Base-by-base conservation (phyloP, 768 basidiomycete species). In the Boletus vinaceobasis region DNA sequence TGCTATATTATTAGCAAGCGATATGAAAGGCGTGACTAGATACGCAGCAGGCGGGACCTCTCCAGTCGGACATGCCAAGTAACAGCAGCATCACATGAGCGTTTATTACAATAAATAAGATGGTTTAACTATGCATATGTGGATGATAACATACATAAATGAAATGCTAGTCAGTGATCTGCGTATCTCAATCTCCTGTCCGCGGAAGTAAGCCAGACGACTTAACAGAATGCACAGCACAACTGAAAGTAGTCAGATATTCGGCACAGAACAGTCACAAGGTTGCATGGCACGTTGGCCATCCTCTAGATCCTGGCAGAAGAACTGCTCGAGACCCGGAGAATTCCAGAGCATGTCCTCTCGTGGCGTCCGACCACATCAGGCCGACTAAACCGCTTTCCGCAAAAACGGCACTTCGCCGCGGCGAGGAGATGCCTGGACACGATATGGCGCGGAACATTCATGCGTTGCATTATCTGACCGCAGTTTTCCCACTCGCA, bases 331-430 rank as follows among this genome's bases (percentile, higher is more conserved):
- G 55, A 40, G 32, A 21, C 40, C 0, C 44, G 40, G 23, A 37
- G 8, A 19, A 35, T 13, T 7, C 36, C 58, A n/a, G 9, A 29
- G 7, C 67, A 68, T 3, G 65, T 61, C 29, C 51, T 63, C 27
- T 68, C 67, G 49, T 68, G 67, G 3, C 67, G 63, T 13, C 50
- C 43, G 1, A 69, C 67, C 14, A 68, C 67, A 10, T 68, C 67
- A 0, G 68, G 67, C 1, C 67, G 61, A 39, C 67, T 60, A 38
- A 68, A 65, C 11, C 46, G 61, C 50, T 48, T 68, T 7, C 47
- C 39, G 33, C 67, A 68, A 42, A 47, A 58, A 31, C 61, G 65
- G 21, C 67, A 68, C 8, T 1, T 56, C 19, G 67, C 65, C 6
- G 60, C 56, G 11, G 61, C 68, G 4, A 60, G 60, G 0, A 68